Evolutionary conservation across 2,329 filamentous ascomycete genomes (phyloP).

Genomic region (Fusarium mangiferae): DNA sequence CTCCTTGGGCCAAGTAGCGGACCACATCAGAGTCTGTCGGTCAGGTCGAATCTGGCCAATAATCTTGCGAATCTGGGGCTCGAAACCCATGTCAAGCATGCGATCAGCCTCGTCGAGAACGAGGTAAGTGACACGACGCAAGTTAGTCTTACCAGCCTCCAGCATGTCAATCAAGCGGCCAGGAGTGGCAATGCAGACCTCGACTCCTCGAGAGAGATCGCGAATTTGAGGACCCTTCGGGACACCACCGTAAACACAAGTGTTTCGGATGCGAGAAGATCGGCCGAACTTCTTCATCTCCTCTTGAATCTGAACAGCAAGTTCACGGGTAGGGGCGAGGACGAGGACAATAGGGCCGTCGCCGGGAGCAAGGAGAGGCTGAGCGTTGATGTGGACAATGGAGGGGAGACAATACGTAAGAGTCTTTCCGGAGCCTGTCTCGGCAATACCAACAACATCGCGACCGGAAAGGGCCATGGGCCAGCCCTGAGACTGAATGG

Average conservation of each 20-base stretch:
- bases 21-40: slow-evolving; percentile 99
- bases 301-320: slow-evolving; percentile 98
- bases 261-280: slow-evolving; percentile 97
- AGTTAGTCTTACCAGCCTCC: slow-evolving; percentile 96
- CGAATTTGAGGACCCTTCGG: slow-evolving; percentile 97
- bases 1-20: slow-evolving; percentile 98
- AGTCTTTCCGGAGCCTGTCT: slow-evolving; percentile 99
- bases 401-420: slow-evolving; percentile 97
- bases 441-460: slow-evolving; percentile 98
- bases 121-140: slow-evolving; percentile 96
- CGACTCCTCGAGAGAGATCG: slow-evolving; percentile 92
- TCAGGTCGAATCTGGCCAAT: slow-evolving; percentile 97
- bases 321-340: slow-evolving; percentile 94
- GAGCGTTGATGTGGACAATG: slow-evolving; percentile 99
- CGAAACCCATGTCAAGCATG: slow-evolving; percentile 99
- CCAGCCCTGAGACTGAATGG: slow-evolving; percentile 98
- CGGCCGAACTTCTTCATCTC: slow-evolving; percentile 99
- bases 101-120: slow-evolving; percentile 99
- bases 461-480: slow-evolving; percentile 98
- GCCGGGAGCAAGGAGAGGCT: slow-evolving; percentile 92
- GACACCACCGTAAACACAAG: slow-evolving; percentile 98
- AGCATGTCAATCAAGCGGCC: slow-evolving; percentile 99
- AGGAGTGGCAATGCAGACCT: slow-evolving; percentile 98
- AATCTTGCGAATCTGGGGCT: slow-evolving; percentile 99
- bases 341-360: slow-evolving; percentile 97